These are phyloP conservation scores for Tetrapisispora arboricola DNA, from an alignment of 805 yeast species.

Conservation along the genomic window DNA sequence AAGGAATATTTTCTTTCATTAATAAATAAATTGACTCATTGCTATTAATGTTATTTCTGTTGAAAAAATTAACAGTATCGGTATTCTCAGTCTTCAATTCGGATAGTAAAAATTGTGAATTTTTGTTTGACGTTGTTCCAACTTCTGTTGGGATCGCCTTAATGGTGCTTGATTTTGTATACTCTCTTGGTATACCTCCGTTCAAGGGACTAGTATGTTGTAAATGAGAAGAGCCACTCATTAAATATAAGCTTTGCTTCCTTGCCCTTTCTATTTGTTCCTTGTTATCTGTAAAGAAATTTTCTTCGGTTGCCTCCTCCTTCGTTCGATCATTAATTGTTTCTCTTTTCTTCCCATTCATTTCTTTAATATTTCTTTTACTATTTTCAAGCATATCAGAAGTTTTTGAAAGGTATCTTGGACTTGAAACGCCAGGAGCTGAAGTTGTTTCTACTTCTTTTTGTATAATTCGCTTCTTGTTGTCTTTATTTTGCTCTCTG, in stretches of 20 bases:
- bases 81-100: slow-evolving; percentile 13
- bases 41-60: slow-evolving; percentile 33
- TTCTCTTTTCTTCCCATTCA: background rate
- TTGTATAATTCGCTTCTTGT: background rate
- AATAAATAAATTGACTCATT: slow-evolving; percentile 36
- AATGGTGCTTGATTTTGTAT: background rate
- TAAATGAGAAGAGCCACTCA: background rate
- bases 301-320: background rate
- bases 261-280: slow-evolving; percentile 3
- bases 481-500: background rate
- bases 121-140: slow-evolving; percentile 2
- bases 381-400: no score
- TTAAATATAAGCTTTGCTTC: background rate
- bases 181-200: background rate
- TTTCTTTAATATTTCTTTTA: no score
- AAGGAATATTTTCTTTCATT: slow-evolving; percentile 43
- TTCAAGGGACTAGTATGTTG: background rate
- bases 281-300: background rate
- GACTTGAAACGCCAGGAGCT: no score
- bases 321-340: no score
- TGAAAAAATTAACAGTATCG: slow-evolving; percentile 18
- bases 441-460: background rate
- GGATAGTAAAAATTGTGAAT: slow-evolving; percentile 8
- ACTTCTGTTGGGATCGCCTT: slow-evolving; percentile 9
- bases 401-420: no score